These are phyloP conservation scores for Plasmodium vinckei DNA, from an alignment of 169 alveolate species.

Conservation along the genomic window DNA sequence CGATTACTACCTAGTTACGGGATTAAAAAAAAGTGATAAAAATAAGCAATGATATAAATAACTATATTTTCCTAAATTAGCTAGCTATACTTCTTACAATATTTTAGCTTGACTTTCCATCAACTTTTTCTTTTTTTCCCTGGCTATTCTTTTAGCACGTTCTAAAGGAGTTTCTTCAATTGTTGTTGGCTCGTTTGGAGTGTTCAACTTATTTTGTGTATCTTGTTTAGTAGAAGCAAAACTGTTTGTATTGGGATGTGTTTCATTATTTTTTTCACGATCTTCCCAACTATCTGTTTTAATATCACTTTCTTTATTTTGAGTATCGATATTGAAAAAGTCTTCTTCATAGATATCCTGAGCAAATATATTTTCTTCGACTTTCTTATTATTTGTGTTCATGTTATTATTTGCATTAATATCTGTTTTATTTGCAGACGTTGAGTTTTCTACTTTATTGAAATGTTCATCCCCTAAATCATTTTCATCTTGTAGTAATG, in stretches of 20 bases:
- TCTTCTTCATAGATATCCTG: conserved; percentile 35
- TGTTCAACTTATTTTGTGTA: background rate
- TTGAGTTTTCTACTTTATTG: background rate
- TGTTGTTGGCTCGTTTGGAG: background rate
- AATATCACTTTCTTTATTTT: background rate
- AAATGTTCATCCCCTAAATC: background rate
- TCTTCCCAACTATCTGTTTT: background rate
- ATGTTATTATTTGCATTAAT: background rate
- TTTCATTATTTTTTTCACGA: background rate
- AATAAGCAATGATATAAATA: too few species aligned
- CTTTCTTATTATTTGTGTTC: background rate
- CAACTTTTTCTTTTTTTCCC: conserved; percentile 43
- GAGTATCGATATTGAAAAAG: conserved; percentile 9
- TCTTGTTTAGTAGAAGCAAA: background rate
- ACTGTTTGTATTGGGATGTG: background rate
- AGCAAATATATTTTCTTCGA: background rate
- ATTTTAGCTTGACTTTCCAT: conserved; percentile 43
- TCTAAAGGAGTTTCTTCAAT: conserved; percentile 67
- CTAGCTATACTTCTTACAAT: background rate
- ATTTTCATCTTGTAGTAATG: background rate
- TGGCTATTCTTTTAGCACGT: conserved; percentile 56
- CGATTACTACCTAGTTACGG: too few species aligned
- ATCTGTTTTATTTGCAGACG: background rate
- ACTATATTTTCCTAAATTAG: too few species aligned
- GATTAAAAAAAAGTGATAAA: too few species aligned